Evolutionary conservation across 129 eudicot species (phyloP).

Genomic region (Logfia minima): DNA sequence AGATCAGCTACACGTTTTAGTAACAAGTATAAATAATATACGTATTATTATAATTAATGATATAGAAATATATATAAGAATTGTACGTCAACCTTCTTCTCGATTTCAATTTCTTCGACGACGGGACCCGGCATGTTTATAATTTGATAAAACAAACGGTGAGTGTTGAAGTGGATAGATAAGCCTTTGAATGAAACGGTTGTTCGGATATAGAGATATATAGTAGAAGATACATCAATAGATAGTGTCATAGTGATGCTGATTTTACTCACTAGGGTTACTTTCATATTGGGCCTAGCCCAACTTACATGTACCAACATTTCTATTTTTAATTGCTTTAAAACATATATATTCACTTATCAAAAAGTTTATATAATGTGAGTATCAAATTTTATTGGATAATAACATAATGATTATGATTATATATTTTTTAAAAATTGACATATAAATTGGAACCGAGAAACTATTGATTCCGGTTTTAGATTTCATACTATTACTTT

Average conservation of each 20-base stretch:
- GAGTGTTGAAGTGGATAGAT: slow-evolving; percentile 27
- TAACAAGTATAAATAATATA: not conserved
- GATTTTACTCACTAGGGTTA: slow-evolving; percentile 34
- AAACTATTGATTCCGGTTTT: too few species aligned
- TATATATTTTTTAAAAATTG: too few species aligned
- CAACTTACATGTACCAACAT: not conserved
- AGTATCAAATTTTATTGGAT: too few species aligned
- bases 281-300: slow-evolving; percentile 11
- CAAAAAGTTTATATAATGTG: too few species aligned
- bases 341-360: too few species aligned
- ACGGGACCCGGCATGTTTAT: slow-evolving; percentile 75
- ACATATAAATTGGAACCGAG: too few species aligned
- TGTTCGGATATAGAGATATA: not conserved
- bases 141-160: not conserved
- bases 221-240: not conserved
- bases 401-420: too few species aligned
- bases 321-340: too few species aligned
- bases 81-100: slow-evolving; percentile 46
- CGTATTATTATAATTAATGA: not conserved
- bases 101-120: slow-evolving; percentile 49
- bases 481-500: too few species aligned
- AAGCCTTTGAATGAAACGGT: not conserved
- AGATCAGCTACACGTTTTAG: not conserved
- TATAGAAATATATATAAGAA: not conserved
- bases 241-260: too few species aligned